Conservation (phyloP, 768 basidiomycete genomes). For the Dentipellis sp. region DNA sequence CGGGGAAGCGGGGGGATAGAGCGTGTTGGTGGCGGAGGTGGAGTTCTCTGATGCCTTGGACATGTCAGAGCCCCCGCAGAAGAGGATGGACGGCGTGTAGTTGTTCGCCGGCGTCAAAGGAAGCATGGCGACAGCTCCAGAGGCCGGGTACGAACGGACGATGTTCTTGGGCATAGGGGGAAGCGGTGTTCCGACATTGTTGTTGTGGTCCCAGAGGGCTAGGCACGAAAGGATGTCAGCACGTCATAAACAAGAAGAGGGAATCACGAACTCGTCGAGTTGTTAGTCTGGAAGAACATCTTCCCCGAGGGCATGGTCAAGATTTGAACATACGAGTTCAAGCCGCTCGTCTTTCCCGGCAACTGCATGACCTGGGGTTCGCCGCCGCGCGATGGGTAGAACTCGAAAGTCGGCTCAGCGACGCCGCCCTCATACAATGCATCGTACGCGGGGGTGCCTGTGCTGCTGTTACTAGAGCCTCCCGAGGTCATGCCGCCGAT, state of each 20-base stretch:
- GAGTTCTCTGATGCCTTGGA: conserved; percentile 71
- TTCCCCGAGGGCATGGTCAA: conserved; percentile 71
- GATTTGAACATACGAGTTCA: conserved; percentile 70
- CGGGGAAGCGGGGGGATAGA: conserved; percentile 54
- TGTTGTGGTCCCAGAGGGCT: conserved; percentile 44
- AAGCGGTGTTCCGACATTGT: conserved; percentile 50
- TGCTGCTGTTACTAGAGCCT: conserved; percentile 70
- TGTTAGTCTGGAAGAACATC: conserved; percentile 76
- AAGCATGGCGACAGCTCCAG: conserved; percentile 82
- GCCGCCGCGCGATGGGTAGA: conserved; percentile 55
- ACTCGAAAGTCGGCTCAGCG: conserved; percentile 78
- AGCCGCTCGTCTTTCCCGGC: conserved; percentile 61
- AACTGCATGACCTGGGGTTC: conserved; percentile 51
- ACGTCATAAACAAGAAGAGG: neutral
- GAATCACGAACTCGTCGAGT: conserved; percentile 50
- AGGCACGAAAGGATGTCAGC: conserved; percentile 8
- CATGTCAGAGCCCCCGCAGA: conserved; percentile 88
- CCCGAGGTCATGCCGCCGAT: conserved; percentile 77
- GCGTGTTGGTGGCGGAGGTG: conserved; percentile 64
- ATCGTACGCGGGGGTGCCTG: conserved; percentile 54
- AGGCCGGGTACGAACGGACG: conserved; percentile 82
- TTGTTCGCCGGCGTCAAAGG: conserved; percentile 89
- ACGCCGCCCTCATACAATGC: conserved; percentile 55
- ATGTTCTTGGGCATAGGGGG: conserved; percentile 69
- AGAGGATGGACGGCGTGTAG: conserved; percentile 76